Percentiles rank a stretch among this genome's conserved stretches.
Conservation (phyloP, 768 basidiomycete genomes). For the Boletus sp. region DNA sequence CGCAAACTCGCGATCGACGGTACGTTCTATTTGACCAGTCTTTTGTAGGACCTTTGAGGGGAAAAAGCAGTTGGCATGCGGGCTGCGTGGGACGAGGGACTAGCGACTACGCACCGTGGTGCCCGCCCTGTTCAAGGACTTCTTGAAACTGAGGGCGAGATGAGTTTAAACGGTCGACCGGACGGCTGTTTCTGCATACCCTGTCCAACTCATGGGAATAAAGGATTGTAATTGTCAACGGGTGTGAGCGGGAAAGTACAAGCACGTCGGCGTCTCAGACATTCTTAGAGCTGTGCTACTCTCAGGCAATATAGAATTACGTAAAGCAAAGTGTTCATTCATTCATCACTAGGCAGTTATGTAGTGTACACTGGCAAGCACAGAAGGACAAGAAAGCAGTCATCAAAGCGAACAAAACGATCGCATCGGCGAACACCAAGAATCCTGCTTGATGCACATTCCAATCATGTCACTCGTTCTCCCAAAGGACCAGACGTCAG, state of each 20-base stretch:
- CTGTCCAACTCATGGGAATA: constrained; percentile 52
- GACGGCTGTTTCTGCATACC: constrained; percentile 32
- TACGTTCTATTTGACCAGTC: constrained; percentile 96
- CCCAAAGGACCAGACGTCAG: constrained; percentile 16
- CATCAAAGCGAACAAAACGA: background rate
- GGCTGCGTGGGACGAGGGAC: background rate
- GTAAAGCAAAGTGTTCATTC: constrained; percentile 6
- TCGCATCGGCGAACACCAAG: background rate
- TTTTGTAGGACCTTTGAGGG: constrained; percentile 82
- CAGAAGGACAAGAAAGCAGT: background rate
- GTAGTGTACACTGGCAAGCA: no score
- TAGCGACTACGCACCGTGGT: constrained; percentile 64
- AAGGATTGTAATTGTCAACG: background rate
- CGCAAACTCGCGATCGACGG: constrained; percentile 89
- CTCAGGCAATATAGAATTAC: constrained; percentile 7
- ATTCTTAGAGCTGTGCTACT: no score
- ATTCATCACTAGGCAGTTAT: no score
- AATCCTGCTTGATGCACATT: background rate
- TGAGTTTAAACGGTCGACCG: background rate
- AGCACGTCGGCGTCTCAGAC: background rate
- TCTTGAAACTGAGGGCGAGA: constrained; percentile 70
- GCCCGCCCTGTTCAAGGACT: constrained; percentile 86
- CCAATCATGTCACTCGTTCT: constrained; percentile 19
- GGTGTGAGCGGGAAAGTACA: background rate
- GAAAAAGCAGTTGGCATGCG: constrained; percentile 4